These are phyloP conservation scores for Cucurbita argyrosperma DNA, from an alignment of 306 rosid species.

Conservation along the genomic window DNA sequence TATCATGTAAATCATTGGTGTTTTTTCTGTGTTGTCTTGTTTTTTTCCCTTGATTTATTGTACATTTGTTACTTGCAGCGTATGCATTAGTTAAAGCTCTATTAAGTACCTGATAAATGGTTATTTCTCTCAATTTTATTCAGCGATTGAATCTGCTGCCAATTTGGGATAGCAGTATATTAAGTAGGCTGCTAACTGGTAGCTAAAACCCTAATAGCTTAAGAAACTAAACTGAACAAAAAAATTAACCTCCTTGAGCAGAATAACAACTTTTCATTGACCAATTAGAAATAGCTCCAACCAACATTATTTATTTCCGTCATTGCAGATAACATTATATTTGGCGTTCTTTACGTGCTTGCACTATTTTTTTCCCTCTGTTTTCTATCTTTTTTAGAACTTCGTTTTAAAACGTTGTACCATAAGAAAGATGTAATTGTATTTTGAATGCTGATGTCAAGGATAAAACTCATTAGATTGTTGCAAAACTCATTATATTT, in stretches of 20 bases:
- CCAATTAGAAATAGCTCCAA: not conserved
- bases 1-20: conserved; percentile 12
- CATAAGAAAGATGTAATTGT: not conserved
- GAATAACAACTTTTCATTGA: not conserved
- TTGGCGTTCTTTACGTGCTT: not conserved
- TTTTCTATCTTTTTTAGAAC: not conserved
- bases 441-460: not conserved
- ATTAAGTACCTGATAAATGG: not conserved
- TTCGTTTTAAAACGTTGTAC: no score
- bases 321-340: not conserved
- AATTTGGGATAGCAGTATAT: not conserved
- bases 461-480: not conserved
- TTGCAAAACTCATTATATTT: not conserved
- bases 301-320: not conserved
- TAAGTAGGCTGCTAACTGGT: not conserved
- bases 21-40: not conserved
- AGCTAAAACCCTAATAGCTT: not conserved
- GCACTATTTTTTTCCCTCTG: not conserved
- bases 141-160: not conserved
- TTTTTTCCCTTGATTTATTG: not conserved
- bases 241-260: not conserved
- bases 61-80: not conserved
- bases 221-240: not conserved
- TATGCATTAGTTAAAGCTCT: not conserved
- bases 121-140: not conserved